These are phyloP conservation scores for Lentinula lateritia DNA, from an alignment of 768 basidiomycete genomes.

Conservation along the genomic window DNA sequence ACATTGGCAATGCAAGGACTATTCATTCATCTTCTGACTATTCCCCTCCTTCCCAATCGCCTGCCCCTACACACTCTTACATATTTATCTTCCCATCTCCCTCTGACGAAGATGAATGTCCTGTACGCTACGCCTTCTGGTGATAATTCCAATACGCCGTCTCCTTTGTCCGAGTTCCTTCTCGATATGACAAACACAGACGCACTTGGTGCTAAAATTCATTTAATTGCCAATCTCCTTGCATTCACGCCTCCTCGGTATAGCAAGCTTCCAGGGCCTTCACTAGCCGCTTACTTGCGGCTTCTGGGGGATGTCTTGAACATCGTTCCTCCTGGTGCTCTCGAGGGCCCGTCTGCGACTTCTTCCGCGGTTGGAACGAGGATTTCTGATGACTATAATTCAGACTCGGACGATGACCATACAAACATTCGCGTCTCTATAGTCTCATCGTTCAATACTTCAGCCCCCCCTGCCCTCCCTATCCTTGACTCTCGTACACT, in stretches of 20 bases:
- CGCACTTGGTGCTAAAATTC: slow-evolving; percentile 33
- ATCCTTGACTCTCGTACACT: slow-evolving; percentile 52
- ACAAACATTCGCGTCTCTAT: slow-evolving; percentile 25
- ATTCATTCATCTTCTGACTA: slow-evolving; percentile 53
- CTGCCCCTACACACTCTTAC: slow-evolving; percentile 59
- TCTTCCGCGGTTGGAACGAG: not conserved
- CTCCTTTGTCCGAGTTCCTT: slow-evolving; percentile 14
- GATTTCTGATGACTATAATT: slow-evolving; percentile 6
- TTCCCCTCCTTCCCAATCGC: slow-evolving; percentile 77
- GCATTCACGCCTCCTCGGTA: slow-evolving; percentile 64
- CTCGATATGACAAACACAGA: slow-evolving; percentile 15
- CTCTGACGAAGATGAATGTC: slow-evolving; percentile 33
- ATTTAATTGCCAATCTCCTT: slow-evolving; percentile 70
- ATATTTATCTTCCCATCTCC: slow-evolving; percentile 59
- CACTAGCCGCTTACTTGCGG: slow-evolving; percentile 48
- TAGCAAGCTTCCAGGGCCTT: slow-evolving; percentile 33
- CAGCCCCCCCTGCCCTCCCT: slow-evolving; percentile 24
- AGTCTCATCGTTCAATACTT: slow-evolving; percentile 29
- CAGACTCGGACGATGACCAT: slow-evolving; percentile 34
- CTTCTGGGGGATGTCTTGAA: slow-evolving; percentile 49
- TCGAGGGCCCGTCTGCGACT: slow-evolving; percentile 30
- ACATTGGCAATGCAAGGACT: slow-evolving; percentile 32
- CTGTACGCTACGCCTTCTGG: slow-evolving; percentile 12
- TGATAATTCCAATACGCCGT: not conserved
- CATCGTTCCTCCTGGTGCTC: slow-evolving; percentile 42